Conservation (phyloP, 1,284 basidiomycete species). For the Microstroma glucosiphilum region DNA sequence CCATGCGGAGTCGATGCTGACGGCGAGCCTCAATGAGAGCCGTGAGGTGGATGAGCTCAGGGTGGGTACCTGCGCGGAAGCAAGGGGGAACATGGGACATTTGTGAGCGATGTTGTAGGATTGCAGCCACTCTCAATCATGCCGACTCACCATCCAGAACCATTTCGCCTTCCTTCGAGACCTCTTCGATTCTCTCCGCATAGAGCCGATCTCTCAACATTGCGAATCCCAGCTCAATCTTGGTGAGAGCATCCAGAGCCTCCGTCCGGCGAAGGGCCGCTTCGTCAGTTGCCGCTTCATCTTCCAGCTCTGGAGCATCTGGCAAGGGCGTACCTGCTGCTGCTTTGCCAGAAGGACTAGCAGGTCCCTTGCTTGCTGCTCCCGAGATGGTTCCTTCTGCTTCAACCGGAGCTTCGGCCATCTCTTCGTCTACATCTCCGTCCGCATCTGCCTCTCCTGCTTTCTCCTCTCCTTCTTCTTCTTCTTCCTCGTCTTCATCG, state of each 20-base stretch:
- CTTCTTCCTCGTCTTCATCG: not conserved
- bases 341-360: not conserved
- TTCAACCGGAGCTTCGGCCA: not conserved
- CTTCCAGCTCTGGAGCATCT: slow-evolving; percentile 5
- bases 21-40: slow-evolving; percentile 51
- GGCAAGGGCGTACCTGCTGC: not conserved
- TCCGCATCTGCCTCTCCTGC: slow-evolving; percentile 13
- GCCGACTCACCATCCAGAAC: slow-evolving; percentile 54
- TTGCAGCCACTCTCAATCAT: not conserved
- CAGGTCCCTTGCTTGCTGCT: not conserved
- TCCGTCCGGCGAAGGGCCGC: slow-evolving; percentile 51
- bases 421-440: slow-evolving; percentile 7
- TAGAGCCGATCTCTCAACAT: slow-evolving; percentile 57
- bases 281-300: slow-evolving; percentile 36
- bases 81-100: not conserved
- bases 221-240: slow-evolving; percentile 59
- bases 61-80: slow-evolving; percentile 62
- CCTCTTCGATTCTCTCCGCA: slow-evolving; percentile 57
- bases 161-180: slow-evolving; percentile 57
- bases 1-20: slow-evolving; percentile 48
- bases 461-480: not conserved
- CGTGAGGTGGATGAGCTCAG: slow-evolving; percentile 72
- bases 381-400: slow-evolving; percentile 1
- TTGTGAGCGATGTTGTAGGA: not conserved
- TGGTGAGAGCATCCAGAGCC: slow-evolving; percentile 56